Evolutionary conservation across 805 yeast species (phyloP).

Genomic region (Dipodascus geniculatus): DNA sequence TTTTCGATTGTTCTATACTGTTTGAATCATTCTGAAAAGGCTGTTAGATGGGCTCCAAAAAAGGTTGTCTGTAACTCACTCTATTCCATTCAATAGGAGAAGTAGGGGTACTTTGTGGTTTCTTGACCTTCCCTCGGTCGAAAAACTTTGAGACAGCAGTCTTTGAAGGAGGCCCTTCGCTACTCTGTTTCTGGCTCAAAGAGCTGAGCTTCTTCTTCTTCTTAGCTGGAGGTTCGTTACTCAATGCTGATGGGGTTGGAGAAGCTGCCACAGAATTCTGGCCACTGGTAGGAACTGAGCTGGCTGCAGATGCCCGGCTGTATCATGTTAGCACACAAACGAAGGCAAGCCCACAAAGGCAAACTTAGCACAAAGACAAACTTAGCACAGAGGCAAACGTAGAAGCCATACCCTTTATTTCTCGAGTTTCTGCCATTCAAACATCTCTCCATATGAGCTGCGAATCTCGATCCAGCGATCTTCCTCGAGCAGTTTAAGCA

Average conservation of each 20-base stretch:
- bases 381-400: no score
- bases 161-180: background rate
- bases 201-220: background rate
- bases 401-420: slow-evolving; percentile 1
- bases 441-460: slow-evolving; percentile 87
- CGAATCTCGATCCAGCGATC: slow-evolving; percentile 85
- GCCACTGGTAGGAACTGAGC: background rate
- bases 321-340: no score
- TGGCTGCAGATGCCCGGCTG: background rate
- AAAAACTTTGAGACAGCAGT: slow-evolving; percentile 1
- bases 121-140: background rate
- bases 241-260: background rate
- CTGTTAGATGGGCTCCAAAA: background rate
- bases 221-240: background rate
- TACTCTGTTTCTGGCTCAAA: background rate
- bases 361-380: no score
- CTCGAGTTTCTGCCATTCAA: slow-evolving; percentile 45
- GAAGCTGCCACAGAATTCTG: background rate
- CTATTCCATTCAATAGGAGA: background rate
- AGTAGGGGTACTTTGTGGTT: background rate
- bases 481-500: slow-evolving; percentile 78
- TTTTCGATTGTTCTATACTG: background rate
- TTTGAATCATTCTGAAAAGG: background rate
- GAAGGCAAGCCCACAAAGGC: no score
- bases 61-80: background rate